Conservation (phyloP, 345 rosid genomes). For the Fremontodendron californicum region DNA sequence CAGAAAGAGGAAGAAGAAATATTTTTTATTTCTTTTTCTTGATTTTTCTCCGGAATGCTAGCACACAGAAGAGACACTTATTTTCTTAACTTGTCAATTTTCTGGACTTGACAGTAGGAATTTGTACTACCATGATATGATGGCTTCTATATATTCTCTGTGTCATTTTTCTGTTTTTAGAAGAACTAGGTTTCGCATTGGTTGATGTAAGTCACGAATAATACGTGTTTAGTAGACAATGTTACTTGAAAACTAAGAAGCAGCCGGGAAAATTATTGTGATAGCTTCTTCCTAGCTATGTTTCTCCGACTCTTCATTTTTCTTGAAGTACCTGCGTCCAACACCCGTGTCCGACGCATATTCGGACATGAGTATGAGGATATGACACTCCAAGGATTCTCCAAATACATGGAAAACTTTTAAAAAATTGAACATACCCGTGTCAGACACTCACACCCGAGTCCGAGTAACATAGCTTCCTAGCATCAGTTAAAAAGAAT, state of each 20-base stretch:
- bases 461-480: no score
- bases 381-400: no score
- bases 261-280: neutral
- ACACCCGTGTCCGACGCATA: no score
- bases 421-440: no score
- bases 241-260: neutral
- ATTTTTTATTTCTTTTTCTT: neutral
- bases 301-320: no score
- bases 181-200: neutral
- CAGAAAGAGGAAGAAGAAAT: neutral
- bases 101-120: neutral
- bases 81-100: neutral
- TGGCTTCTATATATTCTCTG: neutral
- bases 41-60: neutral
- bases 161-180: neutral
- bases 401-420: no score
- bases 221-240: neutral
- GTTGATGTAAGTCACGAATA: neutral
- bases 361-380: no score
- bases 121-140: neutral
- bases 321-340: no score
- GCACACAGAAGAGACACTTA: neutral
- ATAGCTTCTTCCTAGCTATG: neutral
- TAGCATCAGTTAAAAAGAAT: neutral
- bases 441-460: no score